Base-by-base conservation (phyloP, 1,284 basidiomycete species). In the Boletus smithii region DNA sequence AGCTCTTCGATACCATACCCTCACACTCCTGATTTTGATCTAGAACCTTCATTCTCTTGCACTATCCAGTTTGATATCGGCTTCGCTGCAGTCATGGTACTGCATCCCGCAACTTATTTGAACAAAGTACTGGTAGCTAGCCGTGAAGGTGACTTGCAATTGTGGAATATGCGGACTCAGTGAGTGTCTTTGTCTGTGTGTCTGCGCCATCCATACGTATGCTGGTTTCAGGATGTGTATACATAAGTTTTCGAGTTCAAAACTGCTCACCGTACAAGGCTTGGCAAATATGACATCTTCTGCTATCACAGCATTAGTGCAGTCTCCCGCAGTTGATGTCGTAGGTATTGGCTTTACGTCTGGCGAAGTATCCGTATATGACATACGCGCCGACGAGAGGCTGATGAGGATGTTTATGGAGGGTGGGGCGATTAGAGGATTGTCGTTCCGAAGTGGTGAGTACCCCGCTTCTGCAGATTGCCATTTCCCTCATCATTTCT, bases 61-160 rank as follows among this genome's bases (percentile, higher is more conserved):
- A 79, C 76, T 9, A 80, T 97, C 38, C 73, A 83, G 42, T 95
- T 94, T 56, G 83, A 88, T 34, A 61, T 75, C 11, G 83, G 77
- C 5, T 98, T 98, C 66, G 88, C 83, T 1, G 95, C 95, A 8
- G 88, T 83, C 9, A 78, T 76, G 16, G 70, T 97, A 24, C 74
- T 97, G 6, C 97, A 99, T 67, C 97, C 97, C 1, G 87, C 93
- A 1, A 99, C 97, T 4, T 99, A 99, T 68, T 70, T 99, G 45
- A 98, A 99, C 75, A 99, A 99, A 71, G 77, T 99, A 1, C 74
- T 99, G 1, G 80, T 99, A 8, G 85, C 86, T 1, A 91, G 90
- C 55, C 79, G 74, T 48, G 77, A 94, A 63, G 97, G 97, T 9
- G 73, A 74, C 44, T 69, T 99, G 58, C 89, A 95, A 54, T 70